phyloP scores from a whole-genome alignment of 805 yeast genomes.

The Kazachstania taianensis region DNA sequence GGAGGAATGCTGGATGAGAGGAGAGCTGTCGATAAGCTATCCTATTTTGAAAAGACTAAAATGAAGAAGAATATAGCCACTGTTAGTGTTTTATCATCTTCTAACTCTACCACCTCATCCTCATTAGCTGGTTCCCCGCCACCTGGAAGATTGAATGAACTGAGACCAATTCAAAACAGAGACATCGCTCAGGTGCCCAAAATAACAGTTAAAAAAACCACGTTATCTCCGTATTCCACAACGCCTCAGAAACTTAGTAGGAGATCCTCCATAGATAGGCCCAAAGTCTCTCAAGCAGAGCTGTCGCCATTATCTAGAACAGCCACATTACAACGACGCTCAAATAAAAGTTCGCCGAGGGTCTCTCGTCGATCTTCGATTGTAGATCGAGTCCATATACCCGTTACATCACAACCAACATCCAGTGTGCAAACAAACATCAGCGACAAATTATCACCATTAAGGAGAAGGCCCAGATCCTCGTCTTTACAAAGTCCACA shows the following conservation, averaged over 20 bases:
- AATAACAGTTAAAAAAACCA: neutral
- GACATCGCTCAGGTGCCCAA: constrained; percentile 1
- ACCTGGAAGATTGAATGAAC: neutral
- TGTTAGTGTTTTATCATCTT: neutral
- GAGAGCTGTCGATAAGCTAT: constrained; percentile 19
- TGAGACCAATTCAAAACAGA: neutral
- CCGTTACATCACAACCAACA: neutral
- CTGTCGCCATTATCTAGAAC: constrained; percentile 5
- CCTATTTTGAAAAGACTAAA: constrained; percentile 9
- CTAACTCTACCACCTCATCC: constrained; percentile 8
- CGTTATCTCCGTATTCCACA: constrained; percentile 8
- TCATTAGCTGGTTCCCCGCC: constrained; percentile 7
- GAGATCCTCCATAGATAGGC: constrained; percentile 14
- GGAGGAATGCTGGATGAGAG: constrained; percentile 22
- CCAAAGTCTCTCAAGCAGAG: neutral
- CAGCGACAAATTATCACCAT: neutral
- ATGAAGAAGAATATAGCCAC: constrained; percentile 1
- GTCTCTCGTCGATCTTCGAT: constrained; percentile 9
- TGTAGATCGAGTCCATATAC: constrained; percentile 1
- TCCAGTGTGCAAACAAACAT: neutral
- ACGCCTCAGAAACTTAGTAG: constrained; percentile 8
- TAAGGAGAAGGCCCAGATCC: constrained; percentile 21
- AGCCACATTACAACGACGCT: neutral
- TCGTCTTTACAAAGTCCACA: constrained; percentile 24
- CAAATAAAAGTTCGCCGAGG: constrained; percentile 7